Base-by-base conservation (phyloP, 345 rosid genomes). In the Lepidium didymum region DNA sequence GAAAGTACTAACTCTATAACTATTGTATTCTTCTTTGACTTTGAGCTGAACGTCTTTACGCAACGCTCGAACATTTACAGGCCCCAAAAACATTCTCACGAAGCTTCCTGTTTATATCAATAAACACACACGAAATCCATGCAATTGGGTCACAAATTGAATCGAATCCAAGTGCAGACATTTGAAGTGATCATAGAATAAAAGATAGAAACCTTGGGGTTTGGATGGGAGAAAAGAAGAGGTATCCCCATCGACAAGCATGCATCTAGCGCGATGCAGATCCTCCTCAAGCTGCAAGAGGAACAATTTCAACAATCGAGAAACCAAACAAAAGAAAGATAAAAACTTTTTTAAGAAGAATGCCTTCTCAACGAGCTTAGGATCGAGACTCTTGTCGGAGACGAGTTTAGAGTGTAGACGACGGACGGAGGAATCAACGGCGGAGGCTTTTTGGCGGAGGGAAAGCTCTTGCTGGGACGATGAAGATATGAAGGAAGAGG, bases 11-110 rank as follows among this genome's bases (percentile, higher is more conserved):
- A 87, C 99, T 73, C 97, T 85, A 79, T 87, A 95, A 62, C 91
- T 80, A 82, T 91, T 95, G 80, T 95, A 95, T 76, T 95, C 97
- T 77, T 95, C 99, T 80, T 95, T 95, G 61, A 87, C 96, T 85
- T 95, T 91, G 70, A 91, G 83, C 54, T 83, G 96, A 40, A 91
- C 76, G 42, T 91, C 98, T 77, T 89, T 91, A 73, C 87, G 85
- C 52, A 81, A 77, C 46, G 97, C 99, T 27, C 90, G 83, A 62
- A 95, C 99, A 75, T 91, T 95, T 49, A 95, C 84, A 47, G 99
- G 97, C 3, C 99, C 99, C 81, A 91, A 58, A 72, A 95, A 91
- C 96, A 83, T 89, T 73, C 78, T 84, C 14, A 95, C 69, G 37
- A 95, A 89, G 4, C 81, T 37, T 46, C 87, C 97, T 89, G 88